phyloP scores from a whole-genome alignment of 2,329 filamentous ascomycete genomes.

The Trichoderma citrinoviride region DNA sequence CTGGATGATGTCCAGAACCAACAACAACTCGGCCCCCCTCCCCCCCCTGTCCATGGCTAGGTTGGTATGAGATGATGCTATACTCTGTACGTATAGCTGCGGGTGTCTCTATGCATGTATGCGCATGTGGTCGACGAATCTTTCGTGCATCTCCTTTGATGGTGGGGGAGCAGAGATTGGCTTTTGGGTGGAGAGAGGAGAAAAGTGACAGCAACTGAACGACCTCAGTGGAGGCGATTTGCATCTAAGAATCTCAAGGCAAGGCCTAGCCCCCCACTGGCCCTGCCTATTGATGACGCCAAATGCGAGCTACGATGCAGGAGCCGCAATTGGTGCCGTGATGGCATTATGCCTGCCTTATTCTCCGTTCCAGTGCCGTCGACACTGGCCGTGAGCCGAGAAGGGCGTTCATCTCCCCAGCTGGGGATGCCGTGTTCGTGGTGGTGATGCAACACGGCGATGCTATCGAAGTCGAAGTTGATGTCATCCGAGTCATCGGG shows the following conservation, averaged over 20 bases:
- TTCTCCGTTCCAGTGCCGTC: neutral
- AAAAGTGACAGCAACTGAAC: neutral
- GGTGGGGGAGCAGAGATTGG: constrained; percentile 6
- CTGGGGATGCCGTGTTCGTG: neutral
- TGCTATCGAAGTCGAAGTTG: neutral
- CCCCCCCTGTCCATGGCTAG: constrained; percentile 22
- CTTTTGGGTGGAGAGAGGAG: constrained; percentile 16
- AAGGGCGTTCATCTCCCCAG: neutral
- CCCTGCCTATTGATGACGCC: constrained; percentile 13
- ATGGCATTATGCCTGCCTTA: neutral
- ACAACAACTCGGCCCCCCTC: constrained; percentile 21
- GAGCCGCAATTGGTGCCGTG: constrained; percentile 12
- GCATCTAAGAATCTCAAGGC: constrained; percentile 20
- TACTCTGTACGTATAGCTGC: neutral
- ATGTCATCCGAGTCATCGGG: neutral
- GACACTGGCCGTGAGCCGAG: neutral
- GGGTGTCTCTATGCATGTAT: constrained; percentile 4
- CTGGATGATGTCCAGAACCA: constrained; percentile 17
- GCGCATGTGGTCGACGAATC: constrained; percentile 22
- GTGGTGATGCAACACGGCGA: neutral
- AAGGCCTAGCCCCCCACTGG: constrained; percentile 18
- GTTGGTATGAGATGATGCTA: neutral
- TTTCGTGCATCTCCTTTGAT: constrained; percentile 15
- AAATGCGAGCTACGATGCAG: constrained; percentile 13
- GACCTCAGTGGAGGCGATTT: constrained; percentile 16